phyloP scores from a whole-genome alignment of 176 grass and related monocot species.

The Leersia perrieri region DNA sequence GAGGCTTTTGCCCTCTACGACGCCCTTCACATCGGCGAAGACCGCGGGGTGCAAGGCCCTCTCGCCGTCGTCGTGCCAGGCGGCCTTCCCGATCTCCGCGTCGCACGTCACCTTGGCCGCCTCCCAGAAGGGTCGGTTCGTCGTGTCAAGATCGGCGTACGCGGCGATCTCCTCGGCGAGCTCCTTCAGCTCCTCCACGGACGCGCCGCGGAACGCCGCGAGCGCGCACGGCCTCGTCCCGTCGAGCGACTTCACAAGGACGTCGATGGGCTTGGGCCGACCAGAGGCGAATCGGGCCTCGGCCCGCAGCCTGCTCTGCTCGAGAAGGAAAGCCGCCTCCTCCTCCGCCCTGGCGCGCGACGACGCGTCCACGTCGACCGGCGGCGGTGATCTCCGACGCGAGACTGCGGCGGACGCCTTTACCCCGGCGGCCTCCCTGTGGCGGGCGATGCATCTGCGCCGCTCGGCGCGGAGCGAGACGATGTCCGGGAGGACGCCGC shows the following conservation, averaged over 20 bases:
- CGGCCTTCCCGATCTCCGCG: constrained; percentile 13
- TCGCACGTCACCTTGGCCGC: constrained; percentile 25
- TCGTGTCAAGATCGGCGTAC: neutral
- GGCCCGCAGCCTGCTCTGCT: constrained; percentile 41
- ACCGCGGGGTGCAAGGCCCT: constrained; percentile 4
- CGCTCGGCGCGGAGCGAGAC: constrained; percentile 14
- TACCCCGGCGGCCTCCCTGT: constrained; percentile 16
- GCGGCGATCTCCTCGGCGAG: constrained; percentile 13
- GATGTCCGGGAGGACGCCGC: constrained; percentile 24
- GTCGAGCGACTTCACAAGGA: constrained; percentile 29
- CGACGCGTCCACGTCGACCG: neutral
- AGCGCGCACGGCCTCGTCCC: constrained; percentile 19
- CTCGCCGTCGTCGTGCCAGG: neutral
- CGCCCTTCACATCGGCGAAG: constrained; percentile 2
- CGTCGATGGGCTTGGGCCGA: constrained; percentile 35
- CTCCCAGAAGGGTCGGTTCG: constrained; percentile 40
- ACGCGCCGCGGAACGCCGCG: constrained; percentile 20
- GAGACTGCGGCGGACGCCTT: neutral
- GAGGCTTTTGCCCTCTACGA: constrained; percentile 15
- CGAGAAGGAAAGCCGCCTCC: constrained; percentile 35
- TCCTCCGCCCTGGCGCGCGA: constrained; percentile 3
- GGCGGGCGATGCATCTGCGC: constrained; percentile 25
- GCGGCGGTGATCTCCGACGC: neutral
- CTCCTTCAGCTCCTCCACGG: constrained; percentile 12
- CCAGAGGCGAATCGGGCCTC: too few species aligned